A percentile compares a stretch with the other conserved stretches of the same genome.
Conservation (phyloP, 352 stramenopile species). For the Blastocystis sp. region DNA sequence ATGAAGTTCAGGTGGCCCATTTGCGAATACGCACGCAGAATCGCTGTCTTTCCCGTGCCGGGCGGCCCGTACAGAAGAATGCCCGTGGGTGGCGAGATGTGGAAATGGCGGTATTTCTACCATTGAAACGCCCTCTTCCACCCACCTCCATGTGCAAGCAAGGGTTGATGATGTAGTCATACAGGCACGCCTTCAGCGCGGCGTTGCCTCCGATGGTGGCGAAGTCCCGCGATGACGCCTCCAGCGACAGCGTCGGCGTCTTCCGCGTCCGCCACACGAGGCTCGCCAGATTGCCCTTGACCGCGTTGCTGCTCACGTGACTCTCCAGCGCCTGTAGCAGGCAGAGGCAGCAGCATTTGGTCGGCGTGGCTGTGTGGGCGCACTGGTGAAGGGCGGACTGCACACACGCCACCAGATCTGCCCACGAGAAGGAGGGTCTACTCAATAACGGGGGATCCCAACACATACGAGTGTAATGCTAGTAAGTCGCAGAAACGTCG, state of each 20-base stretch:
- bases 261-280: too few relatives aligned
- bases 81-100: constrained; percentile 16
- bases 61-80: constrained; percentile 52
- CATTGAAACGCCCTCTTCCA: not conserved
- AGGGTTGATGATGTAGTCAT: constrained; percentile 32
- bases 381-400: not conserved
- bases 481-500: not conserved
- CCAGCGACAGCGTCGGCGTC: not conserved
- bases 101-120: constrained; percentile 23
- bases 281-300: not conserved
- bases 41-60: constrained; percentile 50
- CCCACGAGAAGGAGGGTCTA: constrained; percentile 57
- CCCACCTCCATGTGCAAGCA: constrained; percentile 34
- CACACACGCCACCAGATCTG: constrained; percentile 15
- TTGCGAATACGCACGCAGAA: constrained; percentile 33
- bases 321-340: constrained; percentile 19
- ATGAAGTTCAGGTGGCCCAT: constrained; percentile 62
- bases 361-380: not conserved
- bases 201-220: constrained; percentile 26
- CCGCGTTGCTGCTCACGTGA: constrained; percentile 7
- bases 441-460: not conserved
- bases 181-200: not conserved
- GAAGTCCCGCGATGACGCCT: not conserved
- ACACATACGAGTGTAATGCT: not conserved
- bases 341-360: not conserved